A percentile compares a stretch with the other conserved stretches of the same genome.
These are phyloP conservation scores for Cryptococcus sp. DNA, from an alignment of 1,284 basidiomycete species.

Conservation along the genomic window DNA sequence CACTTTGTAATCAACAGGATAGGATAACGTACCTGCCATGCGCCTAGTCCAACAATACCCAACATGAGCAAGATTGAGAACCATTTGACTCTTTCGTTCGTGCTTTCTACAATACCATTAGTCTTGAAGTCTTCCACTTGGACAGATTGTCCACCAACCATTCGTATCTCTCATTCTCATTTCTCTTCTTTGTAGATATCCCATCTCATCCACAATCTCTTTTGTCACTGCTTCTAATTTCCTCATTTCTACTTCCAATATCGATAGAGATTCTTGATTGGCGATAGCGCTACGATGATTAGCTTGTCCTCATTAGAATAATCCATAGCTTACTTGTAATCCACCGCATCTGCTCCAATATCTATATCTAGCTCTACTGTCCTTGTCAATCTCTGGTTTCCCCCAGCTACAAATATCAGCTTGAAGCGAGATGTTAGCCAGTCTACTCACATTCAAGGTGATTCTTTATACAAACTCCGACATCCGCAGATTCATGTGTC, in stretches of 20 bases:
- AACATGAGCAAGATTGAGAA: conserved; percentile 86
- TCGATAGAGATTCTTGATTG: conserved; percentile 93
- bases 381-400: conserved; percentile 54
- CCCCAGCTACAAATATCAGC: conserved; percentile 16
- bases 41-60: conserved; percentile 74
- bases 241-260: conserved; percentile 95
- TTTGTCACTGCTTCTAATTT: conserved; percentile 92
- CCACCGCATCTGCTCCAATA: conserved; percentile 95
- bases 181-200: conserved; percentile 85
- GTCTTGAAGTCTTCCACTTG: background rate
- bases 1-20: background rate
- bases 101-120: conserved; percentile 71
- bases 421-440: background rate
- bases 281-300: conserved; percentile 73
- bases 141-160: conserved; percentile 54
- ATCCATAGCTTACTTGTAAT: conserved; percentile 79
- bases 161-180: conserved; percentile 88
- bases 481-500: conserved; percentile 85
- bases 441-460: conserved; percentile 61
- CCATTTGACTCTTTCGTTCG: conserved; percentile 82
- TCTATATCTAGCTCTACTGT: conserved; percentile 91
- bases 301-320: background rate
- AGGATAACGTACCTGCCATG: conserved; percentile 66
- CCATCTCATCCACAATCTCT: conserved; percentile 91
- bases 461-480: conserved; percentile 93